These are phyloP conservation scores for Aspergillus floridensis DNA, from an alignment of 2,329 filamentous ascomycete genomes.

Conservation along the genomic window DNA sequence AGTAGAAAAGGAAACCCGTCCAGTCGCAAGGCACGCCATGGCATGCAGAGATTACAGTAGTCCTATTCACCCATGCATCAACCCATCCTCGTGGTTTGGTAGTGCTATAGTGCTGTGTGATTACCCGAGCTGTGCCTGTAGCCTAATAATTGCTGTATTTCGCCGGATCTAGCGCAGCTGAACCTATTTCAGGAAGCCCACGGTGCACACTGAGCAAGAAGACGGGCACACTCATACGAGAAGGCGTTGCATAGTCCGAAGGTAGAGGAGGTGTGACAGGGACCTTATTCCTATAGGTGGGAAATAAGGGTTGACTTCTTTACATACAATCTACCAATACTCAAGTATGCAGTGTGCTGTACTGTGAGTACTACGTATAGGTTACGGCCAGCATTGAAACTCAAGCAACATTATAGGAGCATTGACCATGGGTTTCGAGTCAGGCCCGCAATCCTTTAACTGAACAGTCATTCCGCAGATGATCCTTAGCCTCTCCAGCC, in stretches of 20 bases:
- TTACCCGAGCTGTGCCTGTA: neutral
- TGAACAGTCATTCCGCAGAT: neutral
- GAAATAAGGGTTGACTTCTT: neutral
- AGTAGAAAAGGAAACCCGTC: neutral
- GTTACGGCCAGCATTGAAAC: neutral
- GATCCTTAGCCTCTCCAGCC: neutral
- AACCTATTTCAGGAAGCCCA: neutral
- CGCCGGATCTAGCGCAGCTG: neutral
- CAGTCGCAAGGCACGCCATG: neutral
- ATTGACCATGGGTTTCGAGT: neutral
- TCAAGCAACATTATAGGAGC: neutral
- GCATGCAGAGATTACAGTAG: neutral
- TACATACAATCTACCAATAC: no score
- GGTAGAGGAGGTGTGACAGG: neutral
- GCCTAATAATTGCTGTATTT: neutral
- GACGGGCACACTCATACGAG: slow-evolving; percentile 23
- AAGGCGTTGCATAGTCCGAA: slow-evolving; percentile 9
- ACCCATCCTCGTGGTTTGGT: neutral
- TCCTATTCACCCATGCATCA: neutral
- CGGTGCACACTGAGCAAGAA: neutral
- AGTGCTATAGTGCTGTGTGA: neutral
- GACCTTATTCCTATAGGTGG: neutral
- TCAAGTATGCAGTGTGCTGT: no score
- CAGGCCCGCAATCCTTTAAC: neutral
- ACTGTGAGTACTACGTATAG: neutral